A percentile compares a stretch with the other conserved stretches of the same genome.
phyloP scores from a whole-genome alignment of 306 rosid genomes.

The Cucurbita maxima region DNA sequence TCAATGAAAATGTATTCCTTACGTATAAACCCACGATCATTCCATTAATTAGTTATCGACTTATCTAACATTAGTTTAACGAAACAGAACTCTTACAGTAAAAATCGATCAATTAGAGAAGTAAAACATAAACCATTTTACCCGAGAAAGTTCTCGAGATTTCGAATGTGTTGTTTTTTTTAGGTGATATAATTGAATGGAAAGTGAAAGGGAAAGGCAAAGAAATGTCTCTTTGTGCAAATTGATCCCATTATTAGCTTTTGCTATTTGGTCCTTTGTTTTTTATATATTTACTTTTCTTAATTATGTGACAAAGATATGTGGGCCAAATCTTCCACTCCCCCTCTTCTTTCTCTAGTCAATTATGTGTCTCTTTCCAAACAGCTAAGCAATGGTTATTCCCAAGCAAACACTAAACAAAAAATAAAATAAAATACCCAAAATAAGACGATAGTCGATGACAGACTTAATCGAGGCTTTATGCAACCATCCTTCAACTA shows the following conservation, averaged over 20 bases:
- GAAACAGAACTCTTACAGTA: too few relatives aligned
- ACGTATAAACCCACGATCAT: too few relatives aligned
- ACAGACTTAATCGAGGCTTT: too few relatives aligned
- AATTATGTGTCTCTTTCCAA: conserved; percentile 3
- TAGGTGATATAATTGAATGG: neutral
- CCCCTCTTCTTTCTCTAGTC: neutral
- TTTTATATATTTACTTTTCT: neutral
- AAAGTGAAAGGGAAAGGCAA: neutral
- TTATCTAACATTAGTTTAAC: too few relatives aligned
- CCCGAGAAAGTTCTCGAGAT: neutral
- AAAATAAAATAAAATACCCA: neutral
- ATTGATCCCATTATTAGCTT: neutral
- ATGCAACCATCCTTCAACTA: too few relatives aligned
- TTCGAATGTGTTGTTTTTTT: neutral
- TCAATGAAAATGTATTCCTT: too few relatives aligned
- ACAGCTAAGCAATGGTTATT: neutral
- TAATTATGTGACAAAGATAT: neutral
- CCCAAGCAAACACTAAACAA: neutral
- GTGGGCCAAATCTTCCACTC: neutral
- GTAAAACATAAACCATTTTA: too few relatives aligned
- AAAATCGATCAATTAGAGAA: too few relatives aligned
- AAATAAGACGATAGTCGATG: neutral
- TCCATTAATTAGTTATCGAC: too few relatives aligned
- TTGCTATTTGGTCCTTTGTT: neutral
- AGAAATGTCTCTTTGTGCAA: neutral